Evolutionary conservation across 2,329 filamentous ascomycete species (phyloP), one percentile per base, ranked within the genome.

Genomic region (Dothistroma septosporum): DNA sequence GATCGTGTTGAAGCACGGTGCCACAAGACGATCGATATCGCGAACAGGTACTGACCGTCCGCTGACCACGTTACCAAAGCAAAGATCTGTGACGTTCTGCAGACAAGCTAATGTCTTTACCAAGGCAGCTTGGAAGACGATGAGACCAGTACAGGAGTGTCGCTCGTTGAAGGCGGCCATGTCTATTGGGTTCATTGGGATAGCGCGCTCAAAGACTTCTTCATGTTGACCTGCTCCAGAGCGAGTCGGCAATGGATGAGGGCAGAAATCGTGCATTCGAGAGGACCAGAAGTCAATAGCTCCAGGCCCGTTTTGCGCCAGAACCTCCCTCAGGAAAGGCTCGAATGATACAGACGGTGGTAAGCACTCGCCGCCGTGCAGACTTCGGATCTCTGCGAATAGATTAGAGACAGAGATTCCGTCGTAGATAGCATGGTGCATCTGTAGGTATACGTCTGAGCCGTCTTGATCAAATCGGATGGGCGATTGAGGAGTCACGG

Each of bases 1-100:
- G 12, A 96, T 76, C 0, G 92, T 96, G 71, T 96, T 97, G 79
- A 97, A 96, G 72, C 91, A 96, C 0, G 92, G 92, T 0, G 90
- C 91, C n/a, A 95, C 84, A 6, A 96, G 82, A 4, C 81, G 79
- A 41, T 92, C 86, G 11, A 93, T 78, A 0, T 82, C 83, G 6
- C 88, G 82, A 2, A 92, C 73, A 0, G 84, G 76, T 10, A 90
- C 72, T 0, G 86, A 87, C 8, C 92, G 85, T 1, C 92, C 92
- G 69, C 86, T 92, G 59, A 93, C 83, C 2, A 97, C 87, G 68
- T 91, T 94, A 0, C 93, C 92, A 69, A 97, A 96, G 72, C 90
- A 94, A 5, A 96, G 69, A 69, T 96, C 92, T 0, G 77, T 72
- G 5, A 78, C 77, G 1, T 79, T 73, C 1, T 86, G 80, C 2